Base-by-base conservation (phyloP, 23 red algal genomes). In the Porphyridium purpureum region DNA sequence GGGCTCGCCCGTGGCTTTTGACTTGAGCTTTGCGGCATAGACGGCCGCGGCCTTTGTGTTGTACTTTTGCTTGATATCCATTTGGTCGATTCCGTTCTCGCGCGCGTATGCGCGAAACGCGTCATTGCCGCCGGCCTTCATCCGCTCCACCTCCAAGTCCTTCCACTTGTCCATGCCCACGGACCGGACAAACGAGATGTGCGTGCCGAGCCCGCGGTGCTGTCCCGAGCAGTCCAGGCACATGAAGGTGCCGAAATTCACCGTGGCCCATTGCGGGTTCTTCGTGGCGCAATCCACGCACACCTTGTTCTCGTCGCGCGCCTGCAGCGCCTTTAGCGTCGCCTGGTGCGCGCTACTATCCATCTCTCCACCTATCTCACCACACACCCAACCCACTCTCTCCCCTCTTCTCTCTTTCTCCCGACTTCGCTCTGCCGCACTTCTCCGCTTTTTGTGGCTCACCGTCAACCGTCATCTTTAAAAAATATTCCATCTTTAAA, bases 151-250 rank as follows among this genome's bases (percentile, higher is more conserved):
- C 29, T 98, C 90, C 74, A 61, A 77, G 20, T 67, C 62, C 59
- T 98, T 98, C 90, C 90, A 98, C 33, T 61, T 54, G 55, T 98
- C 90, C 90, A 98, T 98, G 0, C 90, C 80, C 23, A 98, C 81
- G 17, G 75, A 83, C n/a, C 90, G 65, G 26, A 98, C 90, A 84
- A 98, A 98, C 21, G 90, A 86, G 3, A 98, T 72, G 35, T 86
- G 80, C 42, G 86, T 80, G 57, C 90, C 90, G 17, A 85, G 65
- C 8, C 66, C 56, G 24, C 90, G 80, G 55, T 98, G 90, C 59
- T 63, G 60, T 5, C 90, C 90, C 21, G 79, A 86, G 64, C 90
- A 98, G 31, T 85, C 90, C 2, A 98, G 71, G 49, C 90, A 98
- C 38, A 98, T 98, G 53, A 98, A 98, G 8, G 90, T 98, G 7